Conservation (phyloP, 305 asterid species). For the Solanum hybrid region DNA sequence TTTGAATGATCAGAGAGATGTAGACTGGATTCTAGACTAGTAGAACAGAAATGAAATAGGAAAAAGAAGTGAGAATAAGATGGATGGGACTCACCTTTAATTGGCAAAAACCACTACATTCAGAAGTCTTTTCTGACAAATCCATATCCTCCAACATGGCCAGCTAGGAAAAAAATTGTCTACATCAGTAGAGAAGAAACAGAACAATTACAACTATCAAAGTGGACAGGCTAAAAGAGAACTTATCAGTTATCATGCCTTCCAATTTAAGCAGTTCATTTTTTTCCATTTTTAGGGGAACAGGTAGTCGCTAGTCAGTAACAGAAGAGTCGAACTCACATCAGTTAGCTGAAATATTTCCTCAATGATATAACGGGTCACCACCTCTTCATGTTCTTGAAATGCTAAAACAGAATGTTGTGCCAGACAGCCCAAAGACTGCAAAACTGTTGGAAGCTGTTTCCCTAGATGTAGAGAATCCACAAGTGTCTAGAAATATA, state of each 20-base stretch:
- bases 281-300: neutral
- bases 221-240: slow-evolving; percentile 3
- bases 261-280: neutral
- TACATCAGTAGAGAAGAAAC: slow-evolving; percentile 6
- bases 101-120: slow-evolving; percentile 56
- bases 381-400: slow-evolving; percentile 52
- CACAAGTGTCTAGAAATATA: slow-evolving; percentile 41
- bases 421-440: slow-evolving; percentile 74
- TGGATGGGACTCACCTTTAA: slow-evolving; percentile 51
- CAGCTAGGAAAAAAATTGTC: slow-evolving; percentile 31
- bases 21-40: neutral
- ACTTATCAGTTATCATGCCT: neutral
- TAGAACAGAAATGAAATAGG: neutral
- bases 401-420: slow-evolving; percentile 48
- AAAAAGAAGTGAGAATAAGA: neutral
- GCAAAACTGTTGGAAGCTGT: slow-evolving; percentile 58
- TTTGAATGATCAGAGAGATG: neutral
- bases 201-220: slow-evolving; percentile 8
- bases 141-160: slow-evolving; percentile 31
- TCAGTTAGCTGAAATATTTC: slow-evolving; percentile 50
- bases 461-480: slow-evolving; percentile 44
- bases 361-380: slow-evolving; percentile 45
- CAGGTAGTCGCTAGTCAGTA: neutral
- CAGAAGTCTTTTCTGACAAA: slow-evolving; percentile 26
- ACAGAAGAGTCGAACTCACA: slow-evolving; percentile 31